Evolutionary conservation across 1,139 yeast species (phyloP), one percentile per base, ranked within the genome.

Genomic region (Williopsis jadinii): DNA sequence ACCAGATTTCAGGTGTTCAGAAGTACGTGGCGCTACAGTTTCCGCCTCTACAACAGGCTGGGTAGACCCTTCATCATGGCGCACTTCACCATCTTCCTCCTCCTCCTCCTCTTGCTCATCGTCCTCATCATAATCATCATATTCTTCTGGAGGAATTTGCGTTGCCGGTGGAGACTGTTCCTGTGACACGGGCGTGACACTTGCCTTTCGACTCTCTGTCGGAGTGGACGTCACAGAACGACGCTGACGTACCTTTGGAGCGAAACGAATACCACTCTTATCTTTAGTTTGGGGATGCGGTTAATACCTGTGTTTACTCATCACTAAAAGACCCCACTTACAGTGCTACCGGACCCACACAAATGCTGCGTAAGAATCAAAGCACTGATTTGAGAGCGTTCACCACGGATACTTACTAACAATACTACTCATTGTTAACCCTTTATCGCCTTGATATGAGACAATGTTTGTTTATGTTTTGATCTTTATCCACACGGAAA

Each of bases 361-460:
- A 19, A 19, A 19, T 9, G 32, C 13, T 11, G 30, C 9, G 9
- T 6, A 19, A 6, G 24, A 19, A 19, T 19, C 24, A 19, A 19
- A 19, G 6, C 24, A 19, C 24, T 19, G 24, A 19, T 19, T 5
- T 19, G 6, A 19, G 24, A 19, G 24, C 6, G 24, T 19, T 19
- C 6, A 19, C 24, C 6, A 6, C 5, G 28, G 26, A 26, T 24
- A 60, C 55, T 70, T 68, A 59, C 66, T 70, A 28, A 72, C 70
- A 36, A 72, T 62, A 65, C 75, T 69, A 66, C 76, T 71, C 77
- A 72, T 72, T 11, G 19, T 32, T n/a, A 11, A 13, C 26, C n/a
- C n/a, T 9, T 9, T 32, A 26, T 32, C 24, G 27, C 19, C 12
- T n/a, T 24, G 26, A 28, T 34, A n/a, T 10, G 34, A 19, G 14